Conservation (phyloP, 2,329 filamentous ascomycete species). For the Neonectria magnoliae region DNA sequence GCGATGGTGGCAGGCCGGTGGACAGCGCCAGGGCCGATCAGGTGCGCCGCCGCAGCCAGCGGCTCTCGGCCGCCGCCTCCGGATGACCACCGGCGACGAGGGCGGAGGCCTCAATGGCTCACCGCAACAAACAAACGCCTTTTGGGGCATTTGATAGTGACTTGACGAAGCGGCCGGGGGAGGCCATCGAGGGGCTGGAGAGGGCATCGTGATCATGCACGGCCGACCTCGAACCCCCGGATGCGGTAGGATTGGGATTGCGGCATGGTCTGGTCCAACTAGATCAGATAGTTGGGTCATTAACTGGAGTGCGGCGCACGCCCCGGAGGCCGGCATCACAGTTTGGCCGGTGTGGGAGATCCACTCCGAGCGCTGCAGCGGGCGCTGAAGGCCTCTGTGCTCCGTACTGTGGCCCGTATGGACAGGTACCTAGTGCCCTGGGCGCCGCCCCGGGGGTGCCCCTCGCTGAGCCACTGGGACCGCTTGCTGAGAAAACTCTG, state of each 20-base stretch:
- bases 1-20: slow-evolving; percentile 12
- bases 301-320: slow-evolving; percentile 9
- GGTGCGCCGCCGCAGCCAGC: slow-evolving; percentile 9
- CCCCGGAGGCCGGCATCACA: slow-evolving; percentile 29
- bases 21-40: slow-evolving; percentile 5
- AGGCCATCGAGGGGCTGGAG: slow-evolving; percentile 23
- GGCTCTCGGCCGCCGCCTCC: slow-evolving; percentile 2
- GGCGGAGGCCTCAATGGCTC: slow-evolving; percentile 10
- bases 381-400: slow-evolving; percentile 15
- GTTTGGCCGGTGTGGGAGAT: slow-evolving; percentile 33
- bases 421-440: slow-evolving; percentile 16
- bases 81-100: slow-evolving; percentile 5
- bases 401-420: not conserved
- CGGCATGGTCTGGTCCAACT: slow-evolving; percentile 24
- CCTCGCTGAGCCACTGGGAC: slow-evolving; percentile 41
- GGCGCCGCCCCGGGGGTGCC: slow-evolving; percentile 24
- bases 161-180: slow-evolving; percentile 3
- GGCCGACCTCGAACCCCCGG: slow-evolving; percentile 38
- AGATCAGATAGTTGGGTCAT: not conserved
- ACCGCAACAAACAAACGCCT: slow-evolving; percentile 29
- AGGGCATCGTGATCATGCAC: slow-evolving; percentile 44
- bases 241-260: slow-evolving; percentile 18
- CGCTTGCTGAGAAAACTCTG: slow-evolving; percentile 42
- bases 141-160: not conserved
- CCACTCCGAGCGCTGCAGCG: slow-evolving; percentile 23